Percentiles rank a stretch among this genome's conserved stretches.
Conservation (phyloP, 2,329 filamentous ascomycete species). For the Arthrobotrys iridis region DNA sequence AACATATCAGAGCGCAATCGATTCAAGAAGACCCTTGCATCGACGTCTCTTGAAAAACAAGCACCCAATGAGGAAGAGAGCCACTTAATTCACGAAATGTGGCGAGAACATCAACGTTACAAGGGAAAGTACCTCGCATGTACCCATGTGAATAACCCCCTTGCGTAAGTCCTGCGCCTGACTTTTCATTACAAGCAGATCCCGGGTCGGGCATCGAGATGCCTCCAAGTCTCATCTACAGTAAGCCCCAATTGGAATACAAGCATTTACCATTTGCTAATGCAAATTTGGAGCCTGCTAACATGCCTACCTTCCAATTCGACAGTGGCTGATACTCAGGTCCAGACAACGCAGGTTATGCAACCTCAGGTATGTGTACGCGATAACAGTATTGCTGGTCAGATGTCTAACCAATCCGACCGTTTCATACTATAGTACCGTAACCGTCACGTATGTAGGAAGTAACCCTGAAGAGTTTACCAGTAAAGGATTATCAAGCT, state of each 20-base stretch:
- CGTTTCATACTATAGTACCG: slow-evolving; percentile 52
- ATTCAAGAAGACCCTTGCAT: slow-evolving; percentile 72
- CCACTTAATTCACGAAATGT: slow-evolving; percentile 77
- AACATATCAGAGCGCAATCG: slow-evolving; percentile 65
- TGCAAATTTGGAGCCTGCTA: slow-evolving; percentile 1
- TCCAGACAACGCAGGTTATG: slow-evolving; percentile 77
- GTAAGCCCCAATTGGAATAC: slow-evolving; percentile 22
- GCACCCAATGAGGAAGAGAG: slow-evolving; percentile 77
- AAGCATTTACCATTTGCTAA: neutral
- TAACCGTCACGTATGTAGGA: slow-evolving; percentile 54
- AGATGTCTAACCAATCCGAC: neutral
- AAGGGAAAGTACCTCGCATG: slow-evolving; percentile 63
- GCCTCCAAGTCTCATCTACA: slow-evolving; percentile 68
- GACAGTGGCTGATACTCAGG: slow-evolving; percentile 69
- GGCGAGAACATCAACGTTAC: slow-evolving; percentile 74
- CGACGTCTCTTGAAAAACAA: slow-evolving; percentile 71
- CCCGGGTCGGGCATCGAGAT: slow-evolving; percentile 52
- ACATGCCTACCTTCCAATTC: neutral
- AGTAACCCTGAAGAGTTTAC: neutral
- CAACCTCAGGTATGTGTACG: slow-evolving; percentile 75
- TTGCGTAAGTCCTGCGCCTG: slow-evolving; percentile 20
- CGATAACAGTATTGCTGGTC: neutral
- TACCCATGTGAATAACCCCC: slow-evolving; percentile 6
- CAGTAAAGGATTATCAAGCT: neutral
- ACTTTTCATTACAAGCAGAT: slow-evolving; percentile 48